These are phyloP conservation scores for Filobasidium wieringae DNA, from an alignment of 768 basidiomycete species.

Conservation along the genomic window DNA sequence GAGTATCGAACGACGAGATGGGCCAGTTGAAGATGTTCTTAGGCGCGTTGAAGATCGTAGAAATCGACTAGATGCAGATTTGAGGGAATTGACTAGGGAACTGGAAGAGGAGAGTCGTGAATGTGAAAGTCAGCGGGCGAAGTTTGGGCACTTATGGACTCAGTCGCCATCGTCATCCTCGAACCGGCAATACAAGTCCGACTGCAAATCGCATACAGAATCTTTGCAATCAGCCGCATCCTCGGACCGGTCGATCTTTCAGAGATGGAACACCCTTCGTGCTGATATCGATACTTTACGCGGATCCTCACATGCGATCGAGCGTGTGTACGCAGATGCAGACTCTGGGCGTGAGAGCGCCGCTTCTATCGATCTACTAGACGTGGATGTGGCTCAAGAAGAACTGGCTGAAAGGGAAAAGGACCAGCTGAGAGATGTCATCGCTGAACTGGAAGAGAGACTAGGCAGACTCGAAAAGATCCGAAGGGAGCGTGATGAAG, in stretches of 20 bases:
- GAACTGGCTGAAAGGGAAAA: slow-evolving; percentile 45
- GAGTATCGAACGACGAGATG: slow-evolving; percentile 43
- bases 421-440: slow-evolving; percentile 55
- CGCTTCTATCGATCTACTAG: slow-evolving; percentile 48
- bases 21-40: slow-evolving; percentile 56
- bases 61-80: slow-evolving; percentile 46
- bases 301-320: slow-evolving; percentile 42
- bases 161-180: slow-evolving; percentile 68
- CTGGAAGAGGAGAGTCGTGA: slow-evolving; percentile 73
- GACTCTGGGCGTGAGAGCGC: slow-evolving; percentile 49
- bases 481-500: slow-evolving; percentile 67
- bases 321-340: slow-evolving; percentile 43
- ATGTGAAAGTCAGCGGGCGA: slow-evolving; percentile 66
- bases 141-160: slow-evolving; percentile 74
- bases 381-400: slow-evolving; percentile 57
- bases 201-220: slow-evolving; percentile 61
- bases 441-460: slow-evolving; percentile 65
- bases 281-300: slow-evolving; percentile 53
- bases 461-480: slow-evolving; percentile 70
- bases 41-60: slow-evolving; percentile 59
- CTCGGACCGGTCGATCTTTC: slow-evolving; percentile 64
- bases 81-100: slow-evolving; percentile 54
- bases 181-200: slow-evolving; percentile 59
- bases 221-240: slow-evolving; percentile 64
- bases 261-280: slow-evolving; percentile 59